Evolutionary conservation across 225 moss, liverwort and hornwort species (phyloP), one percentile per base, ranked within the genome.

Genomic region (Lunularia cruciata): DNA sequence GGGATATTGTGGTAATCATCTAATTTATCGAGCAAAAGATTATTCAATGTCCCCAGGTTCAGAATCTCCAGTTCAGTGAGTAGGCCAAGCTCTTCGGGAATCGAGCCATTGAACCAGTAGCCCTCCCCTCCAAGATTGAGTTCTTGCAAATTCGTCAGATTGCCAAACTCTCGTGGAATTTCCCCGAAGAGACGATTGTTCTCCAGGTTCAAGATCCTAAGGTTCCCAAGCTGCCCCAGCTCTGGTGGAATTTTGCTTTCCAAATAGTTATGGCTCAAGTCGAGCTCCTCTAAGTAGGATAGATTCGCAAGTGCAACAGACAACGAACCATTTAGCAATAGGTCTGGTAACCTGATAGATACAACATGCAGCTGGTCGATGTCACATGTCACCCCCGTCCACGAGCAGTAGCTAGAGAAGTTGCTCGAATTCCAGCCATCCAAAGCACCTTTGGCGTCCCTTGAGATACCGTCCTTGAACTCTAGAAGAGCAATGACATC

Each of bases 61-160:
- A 54, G 22, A 54, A 54, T 28, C 54, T 54, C 54, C 11, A 54
- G 54, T 3, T 54, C 22, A 12, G 54, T 9, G 28, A 54, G 54
- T 2, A 54, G 27, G 4, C 54, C 54, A 26, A 54, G 28, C 54
- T 54, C 51, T 25, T 51, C 51, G 3, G 51, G 51, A 22, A 51
- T 51, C 3, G 51, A 23, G 22, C n/a, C 58, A 8, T 60, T 60
- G 60, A 60, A 60, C 11, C 25, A 60, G n/a, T 30, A 60, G 22
- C 60, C 60, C 32, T 60, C 26, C 5, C 26, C 6, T 54, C 54
- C 54, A 12, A 54, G 40, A 40, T 40, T 5, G 40, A 40, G 6
- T 5, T 40, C 40, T 40, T 40, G 6, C 40, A 40, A 40, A 40
- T 40, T 43, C 5, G 5, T n/a, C 43, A 43, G 5, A 43, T 43